Percentiles rank a stretch among this genome's conserved stretches.
Conservation (phyloP, 2,329 filamentous ascomycete species). For the Arthrobotrys pseudoclavata region DNA sequence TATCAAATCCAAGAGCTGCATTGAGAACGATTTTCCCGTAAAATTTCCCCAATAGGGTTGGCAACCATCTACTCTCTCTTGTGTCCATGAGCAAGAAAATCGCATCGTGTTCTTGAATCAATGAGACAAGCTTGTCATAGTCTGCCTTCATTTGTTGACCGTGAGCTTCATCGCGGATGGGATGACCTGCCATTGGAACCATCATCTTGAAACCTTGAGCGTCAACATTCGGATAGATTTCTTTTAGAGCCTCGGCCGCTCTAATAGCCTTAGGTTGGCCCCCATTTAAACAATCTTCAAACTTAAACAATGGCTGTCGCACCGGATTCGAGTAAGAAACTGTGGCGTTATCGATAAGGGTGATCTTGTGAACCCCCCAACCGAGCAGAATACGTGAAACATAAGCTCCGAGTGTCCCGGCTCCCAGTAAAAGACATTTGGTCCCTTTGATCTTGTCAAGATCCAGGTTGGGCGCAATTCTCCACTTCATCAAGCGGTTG, state of each 20-base stretch:
- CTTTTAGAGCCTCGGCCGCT: constrained; percentile 82
- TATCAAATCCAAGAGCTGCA: constrained; percentile 94
- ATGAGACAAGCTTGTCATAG: constrained; percentile 78
- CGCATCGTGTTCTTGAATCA: constrained; percentile 88
- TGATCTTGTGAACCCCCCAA: constrained; percentile 95
- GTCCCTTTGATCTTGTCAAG: constrained; percentile 90
- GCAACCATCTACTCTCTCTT: constrained; percentile 92
- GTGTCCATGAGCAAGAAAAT: constrained; percentile 99
- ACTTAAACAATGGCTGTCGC: constrained; percentile 90
- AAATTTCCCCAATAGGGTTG: constrained; percentile 95
- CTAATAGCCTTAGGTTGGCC: constrained; percentile 85
- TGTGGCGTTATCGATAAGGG: constrained; percentile 91
- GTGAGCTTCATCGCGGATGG: constrained; percentile 75
- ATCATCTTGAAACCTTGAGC: constrained; percentile 83
- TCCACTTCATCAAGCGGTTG: constrained; percentile 98
- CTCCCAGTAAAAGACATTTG: constrained; percentile 89
- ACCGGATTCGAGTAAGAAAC: constrained; percentile 98
- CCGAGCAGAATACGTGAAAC: constrained; percentile 92
- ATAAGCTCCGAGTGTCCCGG: constrained; percentile 93
- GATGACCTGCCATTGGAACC: constrained; percentile 96
- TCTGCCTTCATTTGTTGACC: constrained; percentile 78
- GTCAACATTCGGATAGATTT: constrained; percentile 92
- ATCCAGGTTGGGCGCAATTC: constrained; percentile 88
- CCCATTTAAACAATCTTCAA: constrained; percentile 87
- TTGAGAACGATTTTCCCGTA: constrained; percentile 96